Evolutionary conservation across 768 basidiomycete genomes (phyloP).

Genomic region (Collybiopsis confluens): DNA sequence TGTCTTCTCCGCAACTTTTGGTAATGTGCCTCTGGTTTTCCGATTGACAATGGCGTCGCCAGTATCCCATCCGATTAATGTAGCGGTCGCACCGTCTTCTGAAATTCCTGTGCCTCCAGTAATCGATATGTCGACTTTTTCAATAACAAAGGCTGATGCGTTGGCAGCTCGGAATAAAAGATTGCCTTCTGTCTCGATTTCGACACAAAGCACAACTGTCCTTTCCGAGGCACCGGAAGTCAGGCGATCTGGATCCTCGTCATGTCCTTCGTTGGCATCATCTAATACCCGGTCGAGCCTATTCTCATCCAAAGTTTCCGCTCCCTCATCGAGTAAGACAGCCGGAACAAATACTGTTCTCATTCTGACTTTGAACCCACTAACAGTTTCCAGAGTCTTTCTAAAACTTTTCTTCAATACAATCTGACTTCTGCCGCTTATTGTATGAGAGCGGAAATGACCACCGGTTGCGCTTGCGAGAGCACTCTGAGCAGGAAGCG

Average conservation of each 20-base stretch:
- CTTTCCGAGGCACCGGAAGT: conserved; percentile 76
- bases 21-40: not conserved
- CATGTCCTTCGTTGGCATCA: conserved; percentile 9
- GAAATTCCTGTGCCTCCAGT: conserved; percentile 45
- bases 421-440: conserved; percentile 46
- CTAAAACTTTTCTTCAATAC: conserved; percentile 85
- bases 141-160: conserved; percentile 63
- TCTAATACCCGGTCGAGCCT: not conserved
- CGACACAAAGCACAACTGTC: conserved; percentile 86
- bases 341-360: conserved; percentile 91
- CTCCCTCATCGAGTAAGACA: conserved; percentile 44
- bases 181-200: conserved; percentile 80
- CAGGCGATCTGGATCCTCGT: conserved; percentile 37
- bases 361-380: conserved; percentile 89
- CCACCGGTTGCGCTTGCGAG: not conserved
- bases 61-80: conserved; percentile 53
- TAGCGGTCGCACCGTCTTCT: conserved; percentile 41
- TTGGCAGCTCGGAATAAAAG: not conserved
- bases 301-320: not conserved
- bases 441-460: conserved; percentile 17
- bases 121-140: conserved; percentile 70
- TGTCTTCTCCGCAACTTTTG: not conserved
- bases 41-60: conserved; percentile 42
- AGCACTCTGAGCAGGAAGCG: conserved; percentile 2
- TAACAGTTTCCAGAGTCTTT: conserved; percentile 70